Evolutionary conservation across 2,329 filamentous ascomycete species (phyloP).

Genomic region (Aureobasidium zeae): DNA sequence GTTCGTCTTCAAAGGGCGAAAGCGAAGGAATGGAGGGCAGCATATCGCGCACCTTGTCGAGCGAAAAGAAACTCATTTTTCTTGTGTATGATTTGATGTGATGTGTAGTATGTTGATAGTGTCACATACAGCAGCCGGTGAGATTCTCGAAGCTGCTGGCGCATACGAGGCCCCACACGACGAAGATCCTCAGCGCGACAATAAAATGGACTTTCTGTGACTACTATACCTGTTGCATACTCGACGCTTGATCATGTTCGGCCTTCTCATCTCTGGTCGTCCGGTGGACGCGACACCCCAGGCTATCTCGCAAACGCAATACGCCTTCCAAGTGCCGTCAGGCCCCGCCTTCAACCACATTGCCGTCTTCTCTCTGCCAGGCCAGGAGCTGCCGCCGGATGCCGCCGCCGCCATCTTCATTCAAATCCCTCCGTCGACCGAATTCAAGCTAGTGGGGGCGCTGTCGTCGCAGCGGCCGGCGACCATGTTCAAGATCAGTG

Average conservation of each 20-base stretch:
- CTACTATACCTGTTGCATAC: background rate
- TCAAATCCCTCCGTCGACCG: conserved; percentile 50
- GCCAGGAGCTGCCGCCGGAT: conserved; percentile 58
- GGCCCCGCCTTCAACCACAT: conserved; percentile 58
- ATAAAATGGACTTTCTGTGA: conserved; percentile 6
- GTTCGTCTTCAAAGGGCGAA: conserved; percentile 13
- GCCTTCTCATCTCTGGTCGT: conserved; percentile 51
- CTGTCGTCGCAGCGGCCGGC: conserved; percentile 85
- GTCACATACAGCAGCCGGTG: conserved; percentile 4
- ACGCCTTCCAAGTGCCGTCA: conserved; percentile 56
- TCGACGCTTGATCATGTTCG: conserved; percentile 45
- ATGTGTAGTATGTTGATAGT: background rate
- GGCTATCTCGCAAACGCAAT: conserved; percentile 50
- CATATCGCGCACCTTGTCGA: conserved; percentile 25
- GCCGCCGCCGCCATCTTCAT: conserved; percentile 88
- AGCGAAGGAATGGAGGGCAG: conserved; percentile 25
- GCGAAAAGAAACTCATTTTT: conserved; percentile 27
- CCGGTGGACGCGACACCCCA: conserved; percentile 50
- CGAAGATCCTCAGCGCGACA: background rate
- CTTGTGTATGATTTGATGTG: background rate
- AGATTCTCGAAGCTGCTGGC: conserved; percentile 7
- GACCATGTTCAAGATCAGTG: conserved; percentile 70
- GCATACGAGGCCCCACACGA: conserved; percentile 7
- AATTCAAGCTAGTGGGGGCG: conserved; percentile 79
- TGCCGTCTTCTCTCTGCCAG: conserved; percentile 80